Base-by-base conservation (phyloP, 768 basidiomycete species). In the Mycena olivaceomarginata region DNA sequence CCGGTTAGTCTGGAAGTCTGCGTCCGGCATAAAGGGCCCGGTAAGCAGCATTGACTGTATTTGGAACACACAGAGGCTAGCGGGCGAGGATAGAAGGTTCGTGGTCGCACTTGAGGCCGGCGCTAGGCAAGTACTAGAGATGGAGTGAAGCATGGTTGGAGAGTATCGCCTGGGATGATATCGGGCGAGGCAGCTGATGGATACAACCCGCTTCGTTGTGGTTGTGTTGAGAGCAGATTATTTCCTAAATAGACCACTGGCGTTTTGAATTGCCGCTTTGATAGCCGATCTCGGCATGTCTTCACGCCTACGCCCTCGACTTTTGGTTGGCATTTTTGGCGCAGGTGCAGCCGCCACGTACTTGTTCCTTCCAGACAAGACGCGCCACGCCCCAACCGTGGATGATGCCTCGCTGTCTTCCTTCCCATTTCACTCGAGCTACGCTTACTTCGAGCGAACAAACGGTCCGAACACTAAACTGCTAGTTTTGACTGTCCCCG, bases 381-480 rank as follows among this genome's bases (percentile, higher is more conserved):
- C 91, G 7, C 85, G 88, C 12, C 85, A 85, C 46, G 86, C 89
- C 46, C 89, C 91, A 25, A 90, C 89, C 9, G 85, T 80, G 25
- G 74, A 82, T 40, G 81, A 82, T 46, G 81, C 79, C 39, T 84
- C 88, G n/a, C 81, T 92, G 10, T 88, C 88, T 13, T 13, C 87
- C 91, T 2, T 85, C 84, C n/a, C 87, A 89, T 76, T 93, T 96
- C 80, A 93, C 92, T 0, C 91, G 91, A 25, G 89, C 92, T 4
- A 92, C 89, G 6, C 86, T 97, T 16, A 83, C 88, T n/a, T 87
- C 90, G 0, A 92, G 87, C 56, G 88, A 91, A 76, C 80, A 84
- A 65, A 89, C 45, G 92, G 93, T 0, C 86, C 91, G 12, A 85
- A 92, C 80, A 91, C 94, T 13, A 94, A 93, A 76, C 84, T 97